phyloP scores from a whole-genome alignment of 371 early-diverging fungal genomes.

The Syncephalastrum monosporum region DNA sequence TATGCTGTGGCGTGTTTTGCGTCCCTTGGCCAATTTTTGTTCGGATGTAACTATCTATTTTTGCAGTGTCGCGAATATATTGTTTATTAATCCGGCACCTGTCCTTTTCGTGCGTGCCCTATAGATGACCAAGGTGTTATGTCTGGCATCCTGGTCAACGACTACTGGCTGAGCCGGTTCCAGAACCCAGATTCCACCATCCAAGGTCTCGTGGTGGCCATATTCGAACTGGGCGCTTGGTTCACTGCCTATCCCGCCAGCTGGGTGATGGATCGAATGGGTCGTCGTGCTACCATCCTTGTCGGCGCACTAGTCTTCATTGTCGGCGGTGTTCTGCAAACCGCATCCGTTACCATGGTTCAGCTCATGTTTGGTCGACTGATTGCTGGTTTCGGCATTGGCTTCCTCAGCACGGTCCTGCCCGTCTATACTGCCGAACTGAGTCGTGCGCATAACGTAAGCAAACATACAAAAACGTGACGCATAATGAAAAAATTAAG shows the following conservation, averaged over 20 bases:
- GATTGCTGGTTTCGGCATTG: constrained; percentile 53
- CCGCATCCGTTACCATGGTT: constrained; percentile 27
- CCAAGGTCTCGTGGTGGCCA: constrained; percentile 36
- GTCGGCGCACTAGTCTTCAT: constrained; percentile 48
- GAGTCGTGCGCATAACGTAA: constrained; percentile 44
- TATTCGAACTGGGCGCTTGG: constrained; percentile 48
- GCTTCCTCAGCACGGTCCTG: constrained; percentile 40
- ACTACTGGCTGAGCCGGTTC: constrained; percentile 30
- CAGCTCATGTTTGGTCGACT: constrained; percentile 41
- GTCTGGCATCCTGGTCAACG: constrained; percentile 36
- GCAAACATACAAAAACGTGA: background rate
- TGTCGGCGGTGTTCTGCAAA: constrained; percentile 44
- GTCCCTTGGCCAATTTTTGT: constrained; percentile 39
- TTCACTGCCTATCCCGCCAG: constrained; percentile 33
- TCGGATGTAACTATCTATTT: constrained; percentile 35
- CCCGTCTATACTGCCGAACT: constrained; percentile 54
- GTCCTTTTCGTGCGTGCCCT: background rate
- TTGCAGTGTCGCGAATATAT: background rate
- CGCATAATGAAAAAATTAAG: background rate
- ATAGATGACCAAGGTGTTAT: constrained; percentile 42
- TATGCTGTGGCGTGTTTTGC: constrained; percentile 40
- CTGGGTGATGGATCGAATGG: constrained; percentile 41
- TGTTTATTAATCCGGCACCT: background rate
- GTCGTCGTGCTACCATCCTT: constrained; percentile 46
- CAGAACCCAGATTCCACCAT: constrained; percentile 30